Evolutionary conservation across 352 stramenopile genomes (phyloP).

Genomic region (Phytopythium cucurbitacearum): DNA sequence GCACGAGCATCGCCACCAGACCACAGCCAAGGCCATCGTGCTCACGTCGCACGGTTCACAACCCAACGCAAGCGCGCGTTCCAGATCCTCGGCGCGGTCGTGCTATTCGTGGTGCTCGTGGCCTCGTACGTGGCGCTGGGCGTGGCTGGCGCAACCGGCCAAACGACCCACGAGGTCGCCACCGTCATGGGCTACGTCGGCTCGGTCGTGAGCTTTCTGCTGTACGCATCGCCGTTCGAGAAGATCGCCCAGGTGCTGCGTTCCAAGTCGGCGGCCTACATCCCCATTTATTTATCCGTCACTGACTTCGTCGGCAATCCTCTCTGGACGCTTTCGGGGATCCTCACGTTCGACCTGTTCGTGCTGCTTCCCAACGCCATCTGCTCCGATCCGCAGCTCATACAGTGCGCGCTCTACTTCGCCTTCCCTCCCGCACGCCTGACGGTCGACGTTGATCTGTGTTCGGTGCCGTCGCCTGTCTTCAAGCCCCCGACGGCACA

Average conservation of each 20-base stretch:
- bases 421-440: constrained; percentile 8
- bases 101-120: constrained; percentile 15
- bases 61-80: constrained; percentile 15
- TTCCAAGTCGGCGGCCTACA: constrained; percentile 20
- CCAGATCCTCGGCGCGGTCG: constrained; percentile 24
- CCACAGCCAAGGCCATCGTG: too few relatives aligned
- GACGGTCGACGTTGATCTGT: background rate
- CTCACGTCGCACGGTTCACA: too few relatives aligned
- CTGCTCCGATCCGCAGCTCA: constrained; percentile 6
- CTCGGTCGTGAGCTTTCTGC: constrained; percentile 19
- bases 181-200: constrained; percentile 27
- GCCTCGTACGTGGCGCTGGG: constrained; percentile 16
- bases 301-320: constrained; percentile 18
- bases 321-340: constrained; percentile 25
- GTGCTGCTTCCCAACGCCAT: constrained; percentile 8
- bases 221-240: constrained; percentile 31
- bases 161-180: constrained; percentile 10
- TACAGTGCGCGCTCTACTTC: constrained; percentile 10
- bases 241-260: constrained; percentile 31
- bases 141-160: constrained; percentile 11
- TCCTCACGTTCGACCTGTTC: constrained; percentile 17
- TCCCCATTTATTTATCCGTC: constrained; percentile 27
- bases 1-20: too few relatives aligned
- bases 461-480: background rate
- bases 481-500: background rate